These are phyloP conservation scores for Ceratocystis colombiana DNA, from an alignment of 2,329 filamentous ascomycete species.

Conservation along the genomic window DNA sequence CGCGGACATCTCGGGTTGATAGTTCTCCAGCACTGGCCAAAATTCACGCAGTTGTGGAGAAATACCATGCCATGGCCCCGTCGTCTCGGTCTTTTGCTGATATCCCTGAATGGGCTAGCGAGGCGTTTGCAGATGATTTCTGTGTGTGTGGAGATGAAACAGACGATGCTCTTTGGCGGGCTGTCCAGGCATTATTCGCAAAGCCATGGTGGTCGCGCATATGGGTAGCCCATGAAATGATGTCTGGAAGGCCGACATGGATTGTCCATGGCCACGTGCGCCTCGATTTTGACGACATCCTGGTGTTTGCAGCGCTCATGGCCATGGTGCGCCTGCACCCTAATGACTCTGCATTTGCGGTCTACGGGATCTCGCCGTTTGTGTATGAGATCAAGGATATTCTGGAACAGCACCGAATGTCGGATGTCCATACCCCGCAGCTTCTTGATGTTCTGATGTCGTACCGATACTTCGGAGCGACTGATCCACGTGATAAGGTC, in stretches of 20 bases:
- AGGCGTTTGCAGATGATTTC: slow-evolving; percentile 25
- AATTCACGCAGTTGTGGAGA: slow-evolving; percentile 24
- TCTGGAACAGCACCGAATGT: slow-evolving; percentile 19
- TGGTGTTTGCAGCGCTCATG: slow-evolving; percentile 26
- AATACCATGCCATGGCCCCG: slow-evolving; percentile 21
- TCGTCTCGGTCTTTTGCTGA: slow-evolving; percentile 14
- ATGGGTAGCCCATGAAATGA: slow-evolving; percentile 25
- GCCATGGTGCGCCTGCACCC: slow-evolving; percentile 25
- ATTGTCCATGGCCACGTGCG: slow-evolving; percentile 23
- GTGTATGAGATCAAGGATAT: slow-evolving; percentile 25
- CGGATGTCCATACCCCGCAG: slow-evolving; percentile 17
- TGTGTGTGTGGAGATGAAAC: slow-evolving; percentile 25
- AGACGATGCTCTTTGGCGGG: slow-evolving; percentile 23
- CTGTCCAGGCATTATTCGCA: slow-evolving; percentile 25
- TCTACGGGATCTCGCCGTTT: slow-evolving; percentile 23
- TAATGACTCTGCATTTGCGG: slow-evolving; percentile 24
- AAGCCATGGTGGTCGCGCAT: slow-evolving; percentile 26
- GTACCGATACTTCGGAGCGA: slow-evolving; percentile 26
- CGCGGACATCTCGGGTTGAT: neutral
- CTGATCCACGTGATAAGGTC: slow-evolving; percentile 29
- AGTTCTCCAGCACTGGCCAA: slow-evolving; percentile 23
- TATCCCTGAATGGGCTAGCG: slow-evolving; percentile 23
- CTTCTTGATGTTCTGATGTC: slow-evolving; percentile 25
- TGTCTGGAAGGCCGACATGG: slow-evolving; percentile 24
- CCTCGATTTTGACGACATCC: slow-evolving; percentile 22